A percentile compares a stretch with the other conserved stretches of the same genome.
Evolutionary conservation across 2,329 filamentous ascomycete genomes (phyloP).

Genomic region (Alternaria metachromatica): DNA sequence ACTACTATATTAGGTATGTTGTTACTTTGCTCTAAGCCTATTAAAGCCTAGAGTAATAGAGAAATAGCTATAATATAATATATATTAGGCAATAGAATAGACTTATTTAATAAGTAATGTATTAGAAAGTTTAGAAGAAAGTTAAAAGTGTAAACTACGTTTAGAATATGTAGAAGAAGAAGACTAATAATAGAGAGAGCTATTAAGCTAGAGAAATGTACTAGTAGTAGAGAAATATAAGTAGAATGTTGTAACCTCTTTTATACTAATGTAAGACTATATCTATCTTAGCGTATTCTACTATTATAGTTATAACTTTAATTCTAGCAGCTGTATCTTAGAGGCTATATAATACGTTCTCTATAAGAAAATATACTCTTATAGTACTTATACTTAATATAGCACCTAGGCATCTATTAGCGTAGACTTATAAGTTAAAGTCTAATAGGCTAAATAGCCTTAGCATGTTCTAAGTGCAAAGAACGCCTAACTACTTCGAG

Average conservation of each 20-base stretch:
- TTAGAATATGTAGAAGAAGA: background rate
- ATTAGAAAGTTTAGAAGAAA: background rate
- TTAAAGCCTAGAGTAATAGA: background rate
- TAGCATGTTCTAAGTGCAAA: background rate
- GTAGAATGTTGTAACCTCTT: background rate
- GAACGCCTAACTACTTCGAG: background rate
- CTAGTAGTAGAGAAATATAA: background rate
- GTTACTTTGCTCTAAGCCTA: background rate
- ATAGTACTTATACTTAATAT: background rate
- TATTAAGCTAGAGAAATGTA: background rate
- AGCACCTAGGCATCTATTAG: background rate
- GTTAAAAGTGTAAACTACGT: background rate
- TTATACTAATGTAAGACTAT: background rate
- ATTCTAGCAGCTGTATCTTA: background rate
- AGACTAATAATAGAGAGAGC: background rate
- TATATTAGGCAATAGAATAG: background rate
- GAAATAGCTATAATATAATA: background rate
- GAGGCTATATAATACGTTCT: background rate
- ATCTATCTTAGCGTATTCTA: background rate
- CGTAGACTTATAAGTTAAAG: background rate
- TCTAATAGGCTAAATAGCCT: background rate
- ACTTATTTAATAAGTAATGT: background rate
- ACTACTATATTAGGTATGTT: background rate
- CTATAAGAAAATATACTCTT: background rate
- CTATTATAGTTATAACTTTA: background rate